Conservation (phyloP, 371 early-diverging fungal species). For the Massospora cicadina region DNA sequence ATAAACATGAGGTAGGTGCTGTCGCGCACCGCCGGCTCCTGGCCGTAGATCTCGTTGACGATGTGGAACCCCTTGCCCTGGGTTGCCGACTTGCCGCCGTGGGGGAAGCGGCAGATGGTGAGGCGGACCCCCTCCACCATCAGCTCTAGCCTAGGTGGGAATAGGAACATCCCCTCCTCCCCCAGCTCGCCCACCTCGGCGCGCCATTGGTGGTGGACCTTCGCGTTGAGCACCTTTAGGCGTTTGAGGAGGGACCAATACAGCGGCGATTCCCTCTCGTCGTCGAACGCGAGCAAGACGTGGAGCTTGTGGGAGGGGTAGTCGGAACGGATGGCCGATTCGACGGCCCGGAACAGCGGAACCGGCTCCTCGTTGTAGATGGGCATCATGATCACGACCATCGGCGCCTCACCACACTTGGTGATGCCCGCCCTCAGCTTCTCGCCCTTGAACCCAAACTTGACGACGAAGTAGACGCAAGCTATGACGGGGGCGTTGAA, state of each 20-base stretch:
- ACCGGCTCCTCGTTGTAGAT: conserved; percentile 8
- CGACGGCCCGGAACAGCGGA: conserved; percentile 5
- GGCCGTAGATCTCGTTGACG: conserved; percentile 8
- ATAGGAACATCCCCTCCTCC: background rate
- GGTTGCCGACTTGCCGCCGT: conserved; percentile 10
- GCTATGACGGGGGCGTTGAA: conserved; percentile 7
- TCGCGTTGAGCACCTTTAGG: background rate
- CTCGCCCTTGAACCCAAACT: conserved; percentile 6
- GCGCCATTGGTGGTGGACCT: background rate
- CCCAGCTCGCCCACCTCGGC: background rate
- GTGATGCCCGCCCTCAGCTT: conserved; percentile 8
- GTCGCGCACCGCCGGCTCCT: background rate
- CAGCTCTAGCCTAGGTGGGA: conserved; percentile 5
- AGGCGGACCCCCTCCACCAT: conserved; percentile 8
- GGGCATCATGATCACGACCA: conserved; percentile 11
- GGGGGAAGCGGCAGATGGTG: conserved; percentile 9
- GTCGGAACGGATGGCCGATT: conserved; percentile 7
- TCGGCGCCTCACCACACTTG: background rate
- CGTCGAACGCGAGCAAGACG: conserved; percentile 6
- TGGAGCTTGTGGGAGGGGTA: conserved; percentile 6
- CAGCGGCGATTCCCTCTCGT: conserved; percentile 7
- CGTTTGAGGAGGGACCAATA: conserved; percentile 7
- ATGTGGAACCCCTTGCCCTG: conserved; percentile 9
- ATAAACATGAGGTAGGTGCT: conserved; percentile 7
- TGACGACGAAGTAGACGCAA: conserved; percentile 8